Base-by-base conservation (phyloP, 495 filamentous ascomycete species). In the Thozetella sp. region DNA sequence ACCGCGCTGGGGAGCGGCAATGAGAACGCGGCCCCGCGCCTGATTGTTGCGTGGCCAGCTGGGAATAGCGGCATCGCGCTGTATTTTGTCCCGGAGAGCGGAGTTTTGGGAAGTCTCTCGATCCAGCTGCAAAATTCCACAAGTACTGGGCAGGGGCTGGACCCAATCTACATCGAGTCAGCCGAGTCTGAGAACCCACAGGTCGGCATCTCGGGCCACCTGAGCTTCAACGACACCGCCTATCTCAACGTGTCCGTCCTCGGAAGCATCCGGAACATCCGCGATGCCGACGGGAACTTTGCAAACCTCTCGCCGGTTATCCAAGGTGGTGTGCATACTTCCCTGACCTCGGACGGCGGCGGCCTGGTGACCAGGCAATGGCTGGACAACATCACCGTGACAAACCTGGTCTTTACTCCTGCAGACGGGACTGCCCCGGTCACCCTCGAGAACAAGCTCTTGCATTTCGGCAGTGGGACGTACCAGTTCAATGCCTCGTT, bases 321-420 rank as follows among this genome's bases (percentile, higher is more conserved):
- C 24, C 85, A 88, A 63, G 70, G 80, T 61, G 79, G 75, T 0
- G 67, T 84, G 53, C 60, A 67, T 13, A 26, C 78, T 57, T 64
- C 68, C 9, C 54, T 67, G 9, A 60, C 70, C 11, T 48, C 63
- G 6, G 70, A 74, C 27, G 79, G 77, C 2, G 80, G 80, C 3
- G 76, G 78, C 9, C 64, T 68, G 22, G 59, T 88, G 9, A 76
- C 70, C 45, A 75, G 86, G 10, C 60, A 77, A 6, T 90, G 86
- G 87, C 72, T 89, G 1, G 87, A 90, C 66, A 86, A 86, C 56
- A 69, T 78, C 6, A 90, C 87, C 0, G 82, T 75, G 1, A 79
- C 82, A 9, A 69, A 64, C 11, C 63, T 90, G 17, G 72, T 69
- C 1, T 82, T 88, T 52, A 70, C 69, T 2, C 71, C 79, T 23